Evolutionary conservation across 1,284 basidiomycete species (phyloP).

Genomic region (Puccinia hordei): DNA sequence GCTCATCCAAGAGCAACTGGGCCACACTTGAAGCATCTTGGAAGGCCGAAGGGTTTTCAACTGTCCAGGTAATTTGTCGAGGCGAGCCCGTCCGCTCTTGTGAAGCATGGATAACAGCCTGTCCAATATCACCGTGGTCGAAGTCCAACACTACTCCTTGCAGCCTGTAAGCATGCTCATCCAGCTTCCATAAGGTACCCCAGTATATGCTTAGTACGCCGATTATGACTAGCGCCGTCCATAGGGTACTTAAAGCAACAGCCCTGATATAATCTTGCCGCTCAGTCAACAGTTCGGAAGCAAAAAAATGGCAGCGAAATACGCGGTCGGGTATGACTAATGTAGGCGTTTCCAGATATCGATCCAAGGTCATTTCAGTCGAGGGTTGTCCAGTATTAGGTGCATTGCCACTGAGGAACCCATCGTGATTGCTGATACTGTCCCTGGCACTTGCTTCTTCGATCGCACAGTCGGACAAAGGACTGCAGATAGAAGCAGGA

Average conservation of each 20-base stretch:
- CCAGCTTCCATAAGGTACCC: conserved; percentile 36
- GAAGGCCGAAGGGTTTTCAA: conserved; percentile 25
- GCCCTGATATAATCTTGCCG: conserved; percentile 12
- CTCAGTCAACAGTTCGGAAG: not conserved
- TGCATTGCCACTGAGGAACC: conserved; percentile 4
- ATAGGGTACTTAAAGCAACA: conserved; percentile 6
- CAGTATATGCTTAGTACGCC: conserved; percentile 38
- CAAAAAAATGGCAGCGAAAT: conserved; percentile 6
- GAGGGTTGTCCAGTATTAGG: not conserved
- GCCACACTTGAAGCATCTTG: conserved; percentile 7
- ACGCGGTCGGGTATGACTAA: conserved; percentile 4
- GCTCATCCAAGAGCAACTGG: conserved; percentile 23
- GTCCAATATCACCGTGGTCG: conserved; percentile 36
- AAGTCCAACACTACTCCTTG: conserved; percentile 33
- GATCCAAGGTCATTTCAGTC: not conserved
- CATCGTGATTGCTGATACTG: conserved; percentile 22
- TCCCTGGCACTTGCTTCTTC: conserved; percentile 23
- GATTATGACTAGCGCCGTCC: conserved; percentile 24
- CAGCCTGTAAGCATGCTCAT: conserved; percentile 25
- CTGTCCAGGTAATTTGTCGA: conserved; percentile 30
- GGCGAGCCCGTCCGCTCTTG: conserved; percentile 11
- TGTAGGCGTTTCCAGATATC: conserved; percentile 18
- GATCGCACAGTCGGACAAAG: conserved; percentile 14
- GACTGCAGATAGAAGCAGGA: conserved; percentile 14
- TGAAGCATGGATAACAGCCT: conserved; percentile 26